Evolutionary conservation across 176 grass and related monocot genomes (phyloP).

Genomic region (Oryza officinalis): DNA sequence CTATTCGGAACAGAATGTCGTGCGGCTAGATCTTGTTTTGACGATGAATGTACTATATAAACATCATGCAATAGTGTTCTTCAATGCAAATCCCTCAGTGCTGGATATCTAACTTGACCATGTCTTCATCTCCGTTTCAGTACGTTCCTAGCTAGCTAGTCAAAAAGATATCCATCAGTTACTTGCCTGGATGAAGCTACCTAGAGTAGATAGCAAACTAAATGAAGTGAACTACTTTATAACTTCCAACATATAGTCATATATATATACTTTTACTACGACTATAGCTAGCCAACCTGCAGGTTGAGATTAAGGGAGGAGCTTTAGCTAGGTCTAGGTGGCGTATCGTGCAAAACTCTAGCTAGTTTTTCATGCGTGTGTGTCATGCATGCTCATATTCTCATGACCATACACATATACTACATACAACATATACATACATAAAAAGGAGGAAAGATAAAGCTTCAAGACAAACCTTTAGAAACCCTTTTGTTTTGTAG

Average conservation of each 20-base stretch:
- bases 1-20: too few relatives aligned
- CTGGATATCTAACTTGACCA: neutral
- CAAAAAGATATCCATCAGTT: neutral
- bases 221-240: neutral
- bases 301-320: neutral
- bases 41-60: too few relatives aligned
- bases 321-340: neutral
- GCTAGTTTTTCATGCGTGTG: slow-evolving; percentile 34
- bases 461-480: neutral
- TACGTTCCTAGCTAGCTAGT: neutral
- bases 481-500: too few relatives aligned
- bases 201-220: neutral
- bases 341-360: slow-evolving; percentile 46
- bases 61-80: neutral
- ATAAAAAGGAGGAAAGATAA: neutral
- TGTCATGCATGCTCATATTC: neutral
- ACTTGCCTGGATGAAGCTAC: neutral
- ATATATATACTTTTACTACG: neutral
- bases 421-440: neutral
- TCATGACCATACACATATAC: neutral
- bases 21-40: too few relatives aligned
- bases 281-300: neutral
- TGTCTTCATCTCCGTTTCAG: neutral
- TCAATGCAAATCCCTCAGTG: neutral
- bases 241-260: neutral